Percentiles rank a stretch among this genome's conserved stretches.
phyloP scores from a whole-genome alignment of 805 yeast genomes.

The Sugiyamaella lignohabitans region DNA sequence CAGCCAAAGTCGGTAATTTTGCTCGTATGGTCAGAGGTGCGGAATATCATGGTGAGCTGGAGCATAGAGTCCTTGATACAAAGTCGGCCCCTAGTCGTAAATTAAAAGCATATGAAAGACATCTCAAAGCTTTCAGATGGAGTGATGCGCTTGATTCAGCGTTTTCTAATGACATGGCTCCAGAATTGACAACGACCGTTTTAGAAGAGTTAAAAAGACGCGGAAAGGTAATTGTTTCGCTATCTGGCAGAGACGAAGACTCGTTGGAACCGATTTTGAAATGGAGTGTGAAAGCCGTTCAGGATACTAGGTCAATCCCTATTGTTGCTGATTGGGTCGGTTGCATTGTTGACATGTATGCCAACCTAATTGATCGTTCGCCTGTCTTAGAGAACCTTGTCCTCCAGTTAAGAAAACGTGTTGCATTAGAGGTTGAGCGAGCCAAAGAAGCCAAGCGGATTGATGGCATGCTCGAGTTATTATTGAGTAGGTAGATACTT shows the following conservation, averaged over 20 bases:
- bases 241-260: slow-evolving; percentile 78
- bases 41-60: slow-evolving; percentile 86
- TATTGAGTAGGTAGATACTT: slow-evolving; percentile 37
- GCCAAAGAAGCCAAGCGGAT: slow-evolving; percentile 84
- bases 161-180: slow-evolving; percentile 67
- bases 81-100: slow-evolving; percentile 45
- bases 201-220: slow-evolving; percentile 79
- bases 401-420: slow-evolving; percentile 46
- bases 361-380: slow-evolving; percentile 62
- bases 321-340: slow-evolving; percentile 63
- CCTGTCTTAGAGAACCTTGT: slow-evolving; percentile 73
- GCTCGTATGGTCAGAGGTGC: slow-evolving; percentile 84
- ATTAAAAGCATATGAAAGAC: slow-evolving; percentile 74
- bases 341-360: slow-evolving; percentile 68
- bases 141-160: slow-evolving; percentile 87
- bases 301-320: slow-evolving; percentile 67
- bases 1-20: slow-evolving; percentile 48
- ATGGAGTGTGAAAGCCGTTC: slow-evolving; percentile 72
- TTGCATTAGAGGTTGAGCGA: slow-evolving; percentile 63
- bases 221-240: slow-evolving; percentile 80
- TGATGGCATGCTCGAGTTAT: slow-evolving; percentile 87
- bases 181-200: slow-evolving; percentile 75
- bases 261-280: slow-evolving; percentile 77
- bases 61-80: slow-evolving; percentile 62
- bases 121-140: slow-evolving; percentile 86